These are phyloP conservation scores for Cutaneotrichosporon sp. DNA, from an alignment of 1,284 basidiomycete species.

Conservation along the genomic window DNA sequence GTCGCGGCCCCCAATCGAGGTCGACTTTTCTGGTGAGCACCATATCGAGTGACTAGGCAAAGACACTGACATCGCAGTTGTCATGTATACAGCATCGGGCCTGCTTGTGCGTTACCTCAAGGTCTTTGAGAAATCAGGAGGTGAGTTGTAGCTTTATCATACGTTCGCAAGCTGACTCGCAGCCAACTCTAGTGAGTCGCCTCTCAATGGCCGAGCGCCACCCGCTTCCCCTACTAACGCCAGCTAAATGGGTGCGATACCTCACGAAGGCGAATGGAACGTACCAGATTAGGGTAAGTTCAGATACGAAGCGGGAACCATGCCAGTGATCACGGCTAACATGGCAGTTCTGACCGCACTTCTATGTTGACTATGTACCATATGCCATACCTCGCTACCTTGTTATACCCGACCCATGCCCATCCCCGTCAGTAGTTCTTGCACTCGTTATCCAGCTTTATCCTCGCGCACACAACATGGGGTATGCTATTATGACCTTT, in stretches of 20 bases:
- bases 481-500: too few relatives aligned
- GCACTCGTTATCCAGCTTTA: too few relatives aligned
- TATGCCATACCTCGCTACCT: too few relatives aligned
- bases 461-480: too few relatives aligned
- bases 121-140: constrained; percentile 89
- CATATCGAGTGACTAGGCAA: not conserved
- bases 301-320: not conserved
- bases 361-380: not conserved
- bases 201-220: too few relatives aligned
- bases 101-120: constrained; percentile 95
- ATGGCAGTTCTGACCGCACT: not conserved
- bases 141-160: not conserved
- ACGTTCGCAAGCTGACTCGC: not conserved
- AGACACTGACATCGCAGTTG: constrained; percentile 58
- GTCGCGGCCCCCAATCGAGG: constrained; percentile 94
- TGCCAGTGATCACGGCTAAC: not conserved
- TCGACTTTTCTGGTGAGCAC: constrained; percentile 66
- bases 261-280: constrained; percentile 43
- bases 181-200: not conserved
- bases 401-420: too few relatives aligned
- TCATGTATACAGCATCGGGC: constrained; percentile 97
- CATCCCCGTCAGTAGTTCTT: too few relatives aligned
- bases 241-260: constrained; percentile 78
- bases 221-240: too few relatives aligned
- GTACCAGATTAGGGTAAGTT: constrained; percentile 43